Conservation (phyloP, 768 basidiomycete genomes). For the Lanmaoa pseudosensibilis region DNA sequence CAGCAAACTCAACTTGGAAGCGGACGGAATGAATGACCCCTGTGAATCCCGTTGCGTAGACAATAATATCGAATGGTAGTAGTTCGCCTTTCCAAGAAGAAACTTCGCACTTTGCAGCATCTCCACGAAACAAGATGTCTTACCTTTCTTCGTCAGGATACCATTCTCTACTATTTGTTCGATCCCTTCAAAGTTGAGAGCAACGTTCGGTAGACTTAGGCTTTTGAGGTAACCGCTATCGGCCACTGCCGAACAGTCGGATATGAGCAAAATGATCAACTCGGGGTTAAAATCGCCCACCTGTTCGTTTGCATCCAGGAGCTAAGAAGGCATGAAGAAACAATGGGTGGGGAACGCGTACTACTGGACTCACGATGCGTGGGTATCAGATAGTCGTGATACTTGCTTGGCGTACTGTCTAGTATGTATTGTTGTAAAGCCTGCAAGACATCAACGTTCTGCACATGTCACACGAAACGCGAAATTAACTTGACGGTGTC, state of each 20-base stretch:
- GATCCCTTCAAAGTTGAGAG: constrained; percentile 28
- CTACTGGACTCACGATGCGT: constrained; percentile 42
- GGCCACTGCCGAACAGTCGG: constrained; percentile 19
- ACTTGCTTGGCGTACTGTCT: constrained; percentile 47
- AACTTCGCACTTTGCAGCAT: background rate
- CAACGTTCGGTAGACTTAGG: constrained; percentile 23
- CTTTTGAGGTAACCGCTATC: constrained; percentile 29
- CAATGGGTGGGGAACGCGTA: background rate
- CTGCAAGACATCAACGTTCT: constrained; percentile 27
- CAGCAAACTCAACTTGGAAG: background rate
- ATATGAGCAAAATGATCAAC: background rate
- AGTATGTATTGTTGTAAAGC: constrained; percentile 46
- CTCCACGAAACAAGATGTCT: background rate
- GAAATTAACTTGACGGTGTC: constrained; percentile 11
- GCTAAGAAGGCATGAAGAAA: constrained; percentile 32
- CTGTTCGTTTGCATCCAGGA: constrained; percentile 59
- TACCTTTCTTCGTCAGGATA: constrained; percentile 27
- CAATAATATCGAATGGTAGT: constrained; percentile 34
- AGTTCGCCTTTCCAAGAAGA: constrained; percentile 23
- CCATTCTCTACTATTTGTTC: constrained; percentile 17
- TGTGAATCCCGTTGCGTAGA: constrained; percentile 36
- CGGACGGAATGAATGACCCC: constrained; percentile 18
- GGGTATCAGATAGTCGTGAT: constrained; percentile 49
- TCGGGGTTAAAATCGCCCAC: constrained; percentile 3
- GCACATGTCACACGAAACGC: no score